Evolutionary conservation across 2,329 filamentous ascomycete genomes (phyloP).

Genomic region (Trichophyton schoenleinii): DNA sequence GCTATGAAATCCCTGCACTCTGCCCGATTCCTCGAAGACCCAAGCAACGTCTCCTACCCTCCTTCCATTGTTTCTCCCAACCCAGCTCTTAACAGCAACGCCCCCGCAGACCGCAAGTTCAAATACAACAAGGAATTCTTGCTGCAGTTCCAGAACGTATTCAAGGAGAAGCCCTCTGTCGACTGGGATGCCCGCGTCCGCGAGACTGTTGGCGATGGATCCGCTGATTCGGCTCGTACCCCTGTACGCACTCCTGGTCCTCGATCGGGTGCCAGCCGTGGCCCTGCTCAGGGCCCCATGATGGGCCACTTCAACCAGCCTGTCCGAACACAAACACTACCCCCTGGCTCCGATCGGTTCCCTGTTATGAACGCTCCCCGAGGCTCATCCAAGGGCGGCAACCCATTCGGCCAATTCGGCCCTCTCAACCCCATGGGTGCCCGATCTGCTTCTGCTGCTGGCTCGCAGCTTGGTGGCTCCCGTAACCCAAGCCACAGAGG

Average conservation of each 20-base stretch:
- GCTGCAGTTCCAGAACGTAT: slow-evolving; percentile 89
- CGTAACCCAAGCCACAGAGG: slow-evolving; percentile 55
- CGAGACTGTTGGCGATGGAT: slow-evolving; percentile 65
- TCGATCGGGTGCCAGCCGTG: slow-evolving; percentile 5
- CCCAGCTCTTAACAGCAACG: slow-evolving; percentile 66
- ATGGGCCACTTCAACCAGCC: slow-evolving; percentile 57
- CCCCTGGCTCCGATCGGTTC: slow-evolving; percentile 42
- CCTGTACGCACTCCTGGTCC: slow-evolving; percentile 16
- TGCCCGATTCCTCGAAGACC: slow-evolving; percentile 71
- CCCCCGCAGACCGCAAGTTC: slow-evolving; percentile 66
- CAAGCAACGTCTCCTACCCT: slow-evolving; percentile 70
- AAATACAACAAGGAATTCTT: slow-evolving; percentile 94
- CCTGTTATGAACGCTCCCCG: slow-evolving; percentile 46
- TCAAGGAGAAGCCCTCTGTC: slow-evolving; percentile 88
- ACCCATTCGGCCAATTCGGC: slow-evolving; percentile 49
- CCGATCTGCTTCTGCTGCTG: slow-evolving; percentile 41
- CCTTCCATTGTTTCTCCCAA: slow-evolving; percentile 77
- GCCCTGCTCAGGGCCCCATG: slow-evolving; percentile 34
- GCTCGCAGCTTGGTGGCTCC: slow-evolving; percentile 53
- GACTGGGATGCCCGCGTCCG: slow-evolving; percentile 87
- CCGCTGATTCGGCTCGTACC: slow-evolving; percentile 48
- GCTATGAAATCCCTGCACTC: slow-evolving; percentile 88
- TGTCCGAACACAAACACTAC: slow-evolving; percentile 46
- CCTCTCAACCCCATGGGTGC: slow-evolving; percentile 48
- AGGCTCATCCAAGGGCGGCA: slow-evolving; percentile 27